Evolutionary conservation across 2,329 filamentous ascomycete genomes (phyloP), one percentile per base, ranked within the genome.

Genomic region (Colletotrichum cereale): DNA sequence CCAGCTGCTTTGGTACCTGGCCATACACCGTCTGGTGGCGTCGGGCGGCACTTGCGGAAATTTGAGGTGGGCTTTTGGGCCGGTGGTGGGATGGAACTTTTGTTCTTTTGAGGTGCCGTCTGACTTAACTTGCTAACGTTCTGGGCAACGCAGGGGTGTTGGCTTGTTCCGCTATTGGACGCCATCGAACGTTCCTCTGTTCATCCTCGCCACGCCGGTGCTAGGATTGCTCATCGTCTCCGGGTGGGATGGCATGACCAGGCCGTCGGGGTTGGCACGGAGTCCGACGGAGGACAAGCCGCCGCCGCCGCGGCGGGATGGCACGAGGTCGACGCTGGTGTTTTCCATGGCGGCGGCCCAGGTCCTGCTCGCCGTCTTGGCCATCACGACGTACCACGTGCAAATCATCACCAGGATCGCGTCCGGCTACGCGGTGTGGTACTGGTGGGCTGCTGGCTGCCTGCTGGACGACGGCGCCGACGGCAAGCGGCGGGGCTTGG

Each of bases 111-210:
- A 18, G 6, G 24, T 31, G 24, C 16, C 24, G 12, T 44, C 38
- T 31, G 24, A 48, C 26, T 72, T 31, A 18, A 48, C 26, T 72
- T 48, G 56, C 70, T 72, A 55, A 72, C 48, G n/a, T 50, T 8
- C 34, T 36, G 26, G 24, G 2, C 16, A 36, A 53, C 61, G 52
- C 73, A 97, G 95, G 96, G 91, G 96, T 76, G 90, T 93, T 63
- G 96, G 96, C 0, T 92, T 97, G 75, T 87, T 98, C 62, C 88
- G 88, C 71, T 99, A 99, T 84, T 99, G 96, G 96, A 97, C 91
- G 0, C 74, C 92, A 0, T 90, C 92, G 7, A 98, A 99, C 78
- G 78, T 96, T 12, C 96, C 96, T 0, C 87, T 99, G 2, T 99
- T 99, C 81, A 77, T 95, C 29, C 87, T 99, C 14, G 95, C 95